Evolutionary conservation across 495 filamentous ascomycete genomes (phyloP), one percentile per base, ranked within the genome.

Genomic region (Aspergillus kassunensis): DNA sequence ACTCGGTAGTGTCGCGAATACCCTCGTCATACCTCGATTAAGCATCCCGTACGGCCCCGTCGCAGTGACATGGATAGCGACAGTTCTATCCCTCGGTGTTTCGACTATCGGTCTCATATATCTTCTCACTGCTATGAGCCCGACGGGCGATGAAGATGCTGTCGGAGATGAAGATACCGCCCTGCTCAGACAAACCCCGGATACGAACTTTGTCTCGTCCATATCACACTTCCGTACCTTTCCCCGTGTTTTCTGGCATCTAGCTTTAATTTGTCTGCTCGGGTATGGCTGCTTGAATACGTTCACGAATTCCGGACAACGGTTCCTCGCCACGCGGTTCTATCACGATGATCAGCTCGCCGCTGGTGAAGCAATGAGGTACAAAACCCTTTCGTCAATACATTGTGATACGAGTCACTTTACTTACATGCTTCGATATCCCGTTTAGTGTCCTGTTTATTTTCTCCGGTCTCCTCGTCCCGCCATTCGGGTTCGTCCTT

Each of bases 241-340:
- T 19, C 35, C 37, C 27, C 39, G 19, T 3, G 19, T 31, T 11
- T 51, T 23, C 37, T 51, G 49, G 49, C 27, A 43, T 1, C 21
- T 51, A 20, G 49, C 40, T 15, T 13, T 43, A 4, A 25, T 51
- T 39, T 42, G 27, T 13, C 20, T 51, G 8, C 13, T 43, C 7
- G 25, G 37, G 37, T 51, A 51, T 27, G 37, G 37, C 35, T 33
- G 24, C 19, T 11, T 33, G 7, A 42, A 42, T 19, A 42, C 49
- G 6, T 51, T 51, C 49, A 31, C 37, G 8, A 51, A 51, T 16
- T 51, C 49, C 16, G 49, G 37, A 10, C 49, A 51, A 15, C 49
- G 49, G 24, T 43, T 51, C 12, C 15, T 51, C 16, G 49, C 49
- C 16, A 4, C 11, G 15, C 37, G 27, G 4, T 51, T 43, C 27